Conservation (phyloP, 176 grass and related monocot species). For the Carex pumila region DNA sequence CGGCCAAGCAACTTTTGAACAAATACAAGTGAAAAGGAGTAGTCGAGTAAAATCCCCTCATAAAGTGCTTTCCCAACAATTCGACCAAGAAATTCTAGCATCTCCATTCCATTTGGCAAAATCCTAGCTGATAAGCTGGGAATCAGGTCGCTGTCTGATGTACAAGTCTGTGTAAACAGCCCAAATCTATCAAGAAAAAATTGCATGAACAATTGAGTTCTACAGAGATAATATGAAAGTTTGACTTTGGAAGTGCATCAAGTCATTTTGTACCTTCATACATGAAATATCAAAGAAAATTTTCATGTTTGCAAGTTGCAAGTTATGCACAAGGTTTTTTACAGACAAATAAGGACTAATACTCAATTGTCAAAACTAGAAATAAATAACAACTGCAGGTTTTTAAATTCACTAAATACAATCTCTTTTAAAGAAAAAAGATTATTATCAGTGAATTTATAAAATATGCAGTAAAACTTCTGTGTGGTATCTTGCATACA, state of each 20-base stretch:
- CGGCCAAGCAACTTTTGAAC: slow-evolving; percentile 89
- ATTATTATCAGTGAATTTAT: background rate
- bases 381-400: background rate
- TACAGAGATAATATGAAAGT: background rate
- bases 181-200: slow-evolving; percentile 51
- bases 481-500: background rate
- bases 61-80: slow-evolving; percentile 96
- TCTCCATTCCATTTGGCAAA: slow-evolving; percentile 80
- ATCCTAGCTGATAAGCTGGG: slow-evolving; percentile 84
- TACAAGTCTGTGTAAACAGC: slow-evolving; percentile 79
- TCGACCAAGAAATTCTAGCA: slow-evolving; percentile 93
- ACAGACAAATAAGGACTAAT: background rate
- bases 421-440: background rate
- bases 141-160: slow-evolving; percentile 75
- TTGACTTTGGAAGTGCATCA: background rate
- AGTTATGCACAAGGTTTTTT: background rate
- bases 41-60: slow-evolving; percentile 94
- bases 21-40: slow-evolving; percentile 95
- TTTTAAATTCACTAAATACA: background rate
- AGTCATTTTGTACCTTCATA: background rate
- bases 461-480: background rate
- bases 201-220: slow-evolving; percentile 17
- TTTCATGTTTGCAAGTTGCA: background rate
- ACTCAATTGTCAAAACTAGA: background rate
- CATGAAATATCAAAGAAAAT: background rate